A percentile compares a stretch with the other conserved stretches of the same genome.
Conservation (phyloP, 108 stramenopile genomes). For the Asterionellopsis glacialis region DNA sequence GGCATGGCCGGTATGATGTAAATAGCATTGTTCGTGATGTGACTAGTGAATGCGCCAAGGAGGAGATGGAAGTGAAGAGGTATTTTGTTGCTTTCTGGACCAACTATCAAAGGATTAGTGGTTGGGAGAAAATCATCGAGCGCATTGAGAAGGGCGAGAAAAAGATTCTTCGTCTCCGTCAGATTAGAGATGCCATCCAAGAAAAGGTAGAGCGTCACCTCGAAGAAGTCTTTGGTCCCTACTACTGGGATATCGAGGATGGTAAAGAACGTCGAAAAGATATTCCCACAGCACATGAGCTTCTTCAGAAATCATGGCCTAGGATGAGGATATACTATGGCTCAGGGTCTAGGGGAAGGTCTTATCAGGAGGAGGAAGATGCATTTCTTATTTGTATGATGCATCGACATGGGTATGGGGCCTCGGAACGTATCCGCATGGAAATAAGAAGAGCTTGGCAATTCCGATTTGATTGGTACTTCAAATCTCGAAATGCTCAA, state of each 20-base stretch:
- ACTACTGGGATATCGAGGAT: conserved; percentile 38
- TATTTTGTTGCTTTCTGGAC: conserved; percentile 90
- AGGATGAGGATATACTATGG: conserved; percentile 83
- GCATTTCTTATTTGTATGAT: conserved; percentile 93
- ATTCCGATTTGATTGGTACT: conserved; percentile 98
- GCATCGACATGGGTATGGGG: conserved; percentile 94
- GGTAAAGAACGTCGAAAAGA: conserved; percentile 24
- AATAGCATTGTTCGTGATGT: conserved; percentile 75
- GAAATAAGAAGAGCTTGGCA: conserved; percentile 93
- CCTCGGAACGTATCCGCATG: conserved; percentile 88
- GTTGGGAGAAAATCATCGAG: conserved; percentile 85
- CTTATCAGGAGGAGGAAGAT: conserved; percentile 95
- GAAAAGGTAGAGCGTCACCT: conserved; percentile 93
- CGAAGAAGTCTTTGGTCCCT: conserved; percentile 76
- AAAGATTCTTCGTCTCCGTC: conserved; percentile 77
- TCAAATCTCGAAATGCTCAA: conserved; percentile 89
- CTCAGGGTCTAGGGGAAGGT: conserved; percentile 39
- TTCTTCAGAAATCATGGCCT: conserved; percentile 82
- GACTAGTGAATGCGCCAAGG: conserved; percentile 81
- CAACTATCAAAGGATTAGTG: conserved; percentile 79
- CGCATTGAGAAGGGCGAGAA: conserved; percentile 87
- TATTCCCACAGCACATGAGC: conserved; percentile 52
- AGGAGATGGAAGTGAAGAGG: conserved; percentile 70
- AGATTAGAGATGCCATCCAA: conserved; percentile 92
- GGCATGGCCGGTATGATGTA: conserved; percentile 88